These are phyloP conservation scores for Amanita muscaria DNA, from an alignment of 768 basidiomycete genomes.

Conservation along the genomic window DNA sequence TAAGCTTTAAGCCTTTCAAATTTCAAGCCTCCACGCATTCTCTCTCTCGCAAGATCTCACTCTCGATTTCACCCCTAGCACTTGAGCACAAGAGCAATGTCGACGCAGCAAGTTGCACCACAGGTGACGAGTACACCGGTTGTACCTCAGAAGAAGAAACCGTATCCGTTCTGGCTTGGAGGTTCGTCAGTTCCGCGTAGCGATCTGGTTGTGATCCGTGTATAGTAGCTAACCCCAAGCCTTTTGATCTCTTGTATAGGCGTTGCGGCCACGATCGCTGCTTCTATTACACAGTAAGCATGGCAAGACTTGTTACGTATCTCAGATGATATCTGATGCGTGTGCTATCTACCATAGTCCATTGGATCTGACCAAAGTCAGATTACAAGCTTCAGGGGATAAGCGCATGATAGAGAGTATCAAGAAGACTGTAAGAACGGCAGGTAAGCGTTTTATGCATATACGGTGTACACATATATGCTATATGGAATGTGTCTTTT, in stretches of 20 bases:
- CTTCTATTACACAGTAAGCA: conserved; percentile 79
- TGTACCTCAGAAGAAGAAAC: conserved; percentile 45
- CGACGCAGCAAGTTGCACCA: conserved; percentile 7
- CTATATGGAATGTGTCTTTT: too few relatives aligned
- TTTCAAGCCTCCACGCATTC: too few relatives aligned
- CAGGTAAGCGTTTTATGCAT: too few relatives aligned
- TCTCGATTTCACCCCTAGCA: too few relatives aligned
- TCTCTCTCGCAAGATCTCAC: too few relatives aligned
- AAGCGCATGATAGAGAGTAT: conserved; percentile 84
- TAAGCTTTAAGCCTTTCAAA: too few relatives aligned
- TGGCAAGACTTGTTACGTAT: too few relatives aligned
- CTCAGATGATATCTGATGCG: background rate
- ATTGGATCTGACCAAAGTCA: conserved; percentile 84
- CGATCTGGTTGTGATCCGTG: background rate
- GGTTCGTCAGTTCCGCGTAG: conserved; percentile 31
- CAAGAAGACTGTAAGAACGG: conserved; percentile 72
- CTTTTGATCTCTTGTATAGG: too few relatives aligned
- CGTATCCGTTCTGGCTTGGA: conserved; percentile 83
- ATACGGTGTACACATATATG: too few relatives aligned
- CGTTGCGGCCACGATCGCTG: conserved; percentile 78
- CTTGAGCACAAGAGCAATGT: too few relatives aligned
- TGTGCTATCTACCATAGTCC: conserved; percentile 35
- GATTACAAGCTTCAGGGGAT: conserved; percentile 86
- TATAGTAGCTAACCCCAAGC: too few relatives aligned
- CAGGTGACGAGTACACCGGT: conserved; percentile 1